Percentiles rank a stretch among this genome's conserved stretches.
Conservation (phyloP, 768 basidiomycete species). For the Agaricus blazei region DNA sequence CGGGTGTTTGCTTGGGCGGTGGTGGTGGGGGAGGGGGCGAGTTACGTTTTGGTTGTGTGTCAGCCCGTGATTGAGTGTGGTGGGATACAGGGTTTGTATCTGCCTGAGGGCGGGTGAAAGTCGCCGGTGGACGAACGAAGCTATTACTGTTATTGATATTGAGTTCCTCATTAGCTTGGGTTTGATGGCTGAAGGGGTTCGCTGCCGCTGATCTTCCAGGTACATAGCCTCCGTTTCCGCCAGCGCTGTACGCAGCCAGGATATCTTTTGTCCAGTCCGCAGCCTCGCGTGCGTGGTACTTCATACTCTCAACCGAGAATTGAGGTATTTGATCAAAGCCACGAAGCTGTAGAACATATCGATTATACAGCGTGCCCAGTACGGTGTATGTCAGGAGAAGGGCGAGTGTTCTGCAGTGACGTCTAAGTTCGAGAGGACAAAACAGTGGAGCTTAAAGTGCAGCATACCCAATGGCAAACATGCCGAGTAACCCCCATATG, state of each 20-base stretch:
- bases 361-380: slow-evolving; percentile 71
- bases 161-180: slow-evolving; percentile 20
- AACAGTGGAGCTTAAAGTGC: neutral
- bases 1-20: slow-evolving; percentile 14
- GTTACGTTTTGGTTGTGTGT: slow-evolving; percentile 15
- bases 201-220: slow-evolving; percentile 13
- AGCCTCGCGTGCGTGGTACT: slow-evolving; percentile 40
- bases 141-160: slow-evolving; percentile 11
- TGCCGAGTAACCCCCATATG: slow-evolving; percentile 45
- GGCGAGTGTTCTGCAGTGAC: slow-evolving; percentile 40
- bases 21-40: slow-evolving; percentile 13
- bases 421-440: neutral
- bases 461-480: slow-evolving; percentile 57
- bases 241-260: slow-evolving; percentile 17
- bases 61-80: slow-evolving; percentile 28
- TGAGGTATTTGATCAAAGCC: slow-evolving; percentile 74
- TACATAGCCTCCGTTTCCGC: slow-evolving; percentile 13
- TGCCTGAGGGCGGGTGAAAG: slow-evolving; percentile 9
- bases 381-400: slow-evolving; percentile 61
- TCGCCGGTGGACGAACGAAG: slow-evolving; percentile 27
- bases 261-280: slow-evolving; percentile 40
- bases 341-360: slow-evolving; percentile 63
- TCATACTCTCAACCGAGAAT: slow-evolving; percentile 48
- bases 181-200: slow-evolving; percentile 39
- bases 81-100: slow-evolving; percentile 40